Conservation (phyloP, 208 protist genomes). For the Leishmania lainsoni region DNA sequence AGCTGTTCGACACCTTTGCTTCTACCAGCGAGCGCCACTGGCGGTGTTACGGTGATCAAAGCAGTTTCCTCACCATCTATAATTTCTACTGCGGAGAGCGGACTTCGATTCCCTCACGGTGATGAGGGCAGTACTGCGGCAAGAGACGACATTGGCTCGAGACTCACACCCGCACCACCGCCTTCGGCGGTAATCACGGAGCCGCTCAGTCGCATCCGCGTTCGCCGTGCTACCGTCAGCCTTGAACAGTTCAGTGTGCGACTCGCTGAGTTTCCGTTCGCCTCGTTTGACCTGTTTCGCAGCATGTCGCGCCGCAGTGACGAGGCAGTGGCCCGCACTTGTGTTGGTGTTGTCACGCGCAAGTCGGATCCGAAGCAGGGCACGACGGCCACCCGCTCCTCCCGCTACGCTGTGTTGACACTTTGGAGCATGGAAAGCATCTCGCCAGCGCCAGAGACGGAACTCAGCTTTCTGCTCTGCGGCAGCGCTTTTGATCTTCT, state of each 20-base stretch:
- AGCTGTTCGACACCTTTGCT: not conserved
- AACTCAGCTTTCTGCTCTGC: conserved; percentile 64
- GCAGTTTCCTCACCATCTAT: not conserved
- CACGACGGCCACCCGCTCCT: conserved; percentile 12
- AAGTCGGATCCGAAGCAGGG: conserved; percentile 72
- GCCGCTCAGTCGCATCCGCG: conserved; percentile 47
- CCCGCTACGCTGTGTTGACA: conserved; percentile 51
- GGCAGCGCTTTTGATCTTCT: conserved; percentile 65
- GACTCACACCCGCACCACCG: not conserved
- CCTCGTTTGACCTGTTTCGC: conserved; percentile 40
- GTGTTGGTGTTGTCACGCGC: conserved; percentile 66
- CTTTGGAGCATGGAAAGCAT: conserved; percentile 72
- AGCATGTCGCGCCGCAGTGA: conserved; percentile 4
- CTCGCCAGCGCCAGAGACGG: conserved; percentile 40
- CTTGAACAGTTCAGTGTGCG: conserved; percentile 66
- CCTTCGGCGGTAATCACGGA: conserved; percentile 24
- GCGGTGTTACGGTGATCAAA: conserved; percentile 5
- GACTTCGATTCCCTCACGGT: not conserved
- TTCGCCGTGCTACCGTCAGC: conserved; percentile 57
- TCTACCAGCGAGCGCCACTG: not conserved
- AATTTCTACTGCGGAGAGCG: not conserved
- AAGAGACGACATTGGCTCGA: not conserved
- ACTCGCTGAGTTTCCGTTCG: conserved; percentile 59
- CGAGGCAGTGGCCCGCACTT: conserved; percentile 32
- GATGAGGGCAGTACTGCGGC: not conserved